Conservation (phyloP, 1,284 basidiomycete species). For the Phlebopus sp. region DNA sequence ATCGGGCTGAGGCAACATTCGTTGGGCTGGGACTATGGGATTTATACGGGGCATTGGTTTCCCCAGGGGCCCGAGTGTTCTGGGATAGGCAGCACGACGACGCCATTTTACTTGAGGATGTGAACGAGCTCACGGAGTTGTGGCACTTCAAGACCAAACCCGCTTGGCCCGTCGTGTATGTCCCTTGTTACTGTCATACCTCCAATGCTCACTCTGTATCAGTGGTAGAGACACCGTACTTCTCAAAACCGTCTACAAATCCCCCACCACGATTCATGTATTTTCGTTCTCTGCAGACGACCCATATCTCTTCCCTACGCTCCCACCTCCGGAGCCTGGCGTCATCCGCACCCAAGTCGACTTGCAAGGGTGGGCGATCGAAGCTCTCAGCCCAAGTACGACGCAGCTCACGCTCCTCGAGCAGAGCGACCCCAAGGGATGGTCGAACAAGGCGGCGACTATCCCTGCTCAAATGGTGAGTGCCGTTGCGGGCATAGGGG, state of each 20-base stretch:
- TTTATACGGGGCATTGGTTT: slow-evolving; percentile 84
- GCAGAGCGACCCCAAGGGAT: slow-evolving; percentile 96
- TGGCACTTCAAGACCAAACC: slow-evolving; percentile 90
- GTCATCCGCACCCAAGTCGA: slow-evolving; percentile 94
- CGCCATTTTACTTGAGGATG: slow-evolving; percentile 81
- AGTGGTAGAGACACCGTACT: slow-evolving; percentile 90
- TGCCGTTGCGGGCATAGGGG: slow-evolving; percentile 84
- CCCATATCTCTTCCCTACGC: slow-evolving; percentile 77
- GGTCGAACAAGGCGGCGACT: slow-evolving; percentile 88
- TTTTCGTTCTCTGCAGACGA: slow-evolving; percentile 96
- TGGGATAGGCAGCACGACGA: slow-evolving; percentile 96
- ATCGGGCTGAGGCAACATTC: slow-evolving; percentile 95
- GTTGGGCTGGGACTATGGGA: slow-evolving; percentile 97
- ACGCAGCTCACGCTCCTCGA: slow-evolving; percentile 93
- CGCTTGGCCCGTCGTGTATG: slow-evolving; percentile 89
- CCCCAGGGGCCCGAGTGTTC: slow-evolving; percentile 75
- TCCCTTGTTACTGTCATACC: slow-evolving; percentile 16
- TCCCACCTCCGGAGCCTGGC: slow-evolving; percentile 69
- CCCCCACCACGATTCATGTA: slow-evolving; percentile 91
- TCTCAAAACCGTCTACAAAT: slow-evolving; percentile 96
- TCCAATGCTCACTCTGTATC: slow-evolving; percentile 8
- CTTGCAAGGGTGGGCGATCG: slow-evolving; percentile 96
- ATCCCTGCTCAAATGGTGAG: slow-evolving; percentile 91
- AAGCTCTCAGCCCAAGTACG: slow-evolving; percentile 92
- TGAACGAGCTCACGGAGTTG: slow-evolving; percentile 88